Evolutionary conservation across 805 yeast species (phyloP).

Genomic region (Candida coquimbonensis): DNA sequence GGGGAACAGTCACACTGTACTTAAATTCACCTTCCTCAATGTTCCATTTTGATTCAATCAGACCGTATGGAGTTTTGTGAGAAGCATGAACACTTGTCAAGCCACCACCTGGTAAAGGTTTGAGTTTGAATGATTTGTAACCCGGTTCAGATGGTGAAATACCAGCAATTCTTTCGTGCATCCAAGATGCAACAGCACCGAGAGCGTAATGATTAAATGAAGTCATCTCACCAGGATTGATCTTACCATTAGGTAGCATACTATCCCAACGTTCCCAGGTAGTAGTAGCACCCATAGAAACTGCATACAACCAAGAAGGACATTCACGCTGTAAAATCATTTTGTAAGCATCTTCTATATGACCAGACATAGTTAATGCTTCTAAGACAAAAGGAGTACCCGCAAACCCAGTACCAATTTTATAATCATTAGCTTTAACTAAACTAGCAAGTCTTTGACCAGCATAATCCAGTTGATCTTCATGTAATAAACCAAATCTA

Average conservation of each 20-base stretch:
- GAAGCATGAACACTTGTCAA: slow-evolving; percentile 8
- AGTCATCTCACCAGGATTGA: slow-evolving; percentile 18
- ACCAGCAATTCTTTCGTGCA: slow-evolving; percentile 17
- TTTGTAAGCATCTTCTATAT: slow-evolving; percentile 10
- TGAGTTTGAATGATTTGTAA: slow-evolving; percentile 7
- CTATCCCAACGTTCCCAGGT: slow-evolving; percentile 18
- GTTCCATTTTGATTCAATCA: slow-evolving; percentile 13
- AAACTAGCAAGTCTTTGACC: slow-evolving; percentile 10
- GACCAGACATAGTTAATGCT: slow-evolving; percentile 9
- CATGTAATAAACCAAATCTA: slow-evolving; percentile 8
- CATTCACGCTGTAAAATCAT: slow-evolving; percentile 9
- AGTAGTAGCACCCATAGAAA: slow-evolving; percentile 16
- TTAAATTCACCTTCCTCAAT: slow-evolving; percentile 2
- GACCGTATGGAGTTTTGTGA: slow-evolving; percentile 13
- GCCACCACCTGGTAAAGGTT: slow-evolving; percentile 14
- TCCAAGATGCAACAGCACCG: slow-evolving; percentile 17
- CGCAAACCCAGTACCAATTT: slow-evolving; percentile 16
- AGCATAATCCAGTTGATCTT: slow-evolving; percentile 5
- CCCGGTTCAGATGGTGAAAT: slow-evolving; percentile 6
- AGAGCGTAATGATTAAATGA: slow-evolving; percentile 18
- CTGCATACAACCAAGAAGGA: slow-evolving; percentile 17
- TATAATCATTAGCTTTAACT: slow-evolving; percentile 8
- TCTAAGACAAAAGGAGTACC: slow-evolving; percentile 16
- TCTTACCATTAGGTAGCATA: slow-evolving; percentile 14
- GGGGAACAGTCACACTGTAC: slow-evolving; percentile 11